Evolutionary conservation across 2,329 filamentous ascomycete genomes (phyloP).

Genomic region (Fusarium sp.): DNA sequence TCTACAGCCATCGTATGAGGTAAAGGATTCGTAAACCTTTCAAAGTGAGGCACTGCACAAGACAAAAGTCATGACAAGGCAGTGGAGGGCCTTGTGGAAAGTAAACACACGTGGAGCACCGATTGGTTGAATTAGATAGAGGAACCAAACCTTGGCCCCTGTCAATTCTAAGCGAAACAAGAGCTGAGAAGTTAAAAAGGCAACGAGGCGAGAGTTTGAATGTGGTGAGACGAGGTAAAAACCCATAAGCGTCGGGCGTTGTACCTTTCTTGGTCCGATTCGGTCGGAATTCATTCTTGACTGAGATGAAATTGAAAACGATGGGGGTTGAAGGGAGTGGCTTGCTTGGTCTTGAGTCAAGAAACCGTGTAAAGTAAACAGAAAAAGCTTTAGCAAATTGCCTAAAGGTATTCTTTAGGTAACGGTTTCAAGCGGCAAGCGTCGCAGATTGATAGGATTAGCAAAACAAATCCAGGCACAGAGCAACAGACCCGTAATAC

Average conservation of each 20-base stretch:
- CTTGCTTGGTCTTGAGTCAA: constrained; percentile 1
- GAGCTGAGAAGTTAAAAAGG: constrained; percentile 16
- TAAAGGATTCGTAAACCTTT: constrained; percentile 8
- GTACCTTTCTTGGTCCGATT: constrained; percentile 22
- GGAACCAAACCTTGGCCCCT: constrained; percentile 17
- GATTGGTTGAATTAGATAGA: constrained; percentile 28
- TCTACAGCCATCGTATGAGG: neutral
- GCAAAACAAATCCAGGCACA: constrained; percentile 33
- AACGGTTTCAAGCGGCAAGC: constrained; percentile 30
- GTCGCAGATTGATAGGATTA: constrained; percentile 35
- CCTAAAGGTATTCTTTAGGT: constrained; percentile 23
- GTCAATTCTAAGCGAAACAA: constrained; percentile 28
- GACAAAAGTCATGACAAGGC: constrained; percentile 9
- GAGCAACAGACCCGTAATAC: constrained; percentile 29
- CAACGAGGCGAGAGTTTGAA: constrained; percentile 12
- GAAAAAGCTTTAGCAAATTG: constrained; percentile 1
- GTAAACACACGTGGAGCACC: constrained; percentile 39
- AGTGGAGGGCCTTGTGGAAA: constrained; percentile 6
- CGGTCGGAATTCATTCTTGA: constrained; percentile 23
- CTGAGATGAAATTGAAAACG: constrained; percentile 16
- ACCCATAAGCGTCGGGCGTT: constrained; percentile 10
- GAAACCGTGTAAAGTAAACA: neutral
- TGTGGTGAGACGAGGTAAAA: constrained; percentile 11
- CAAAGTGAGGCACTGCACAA: constrained; percentile 4
- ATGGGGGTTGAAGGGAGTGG: constrained; percentile 2